These are phyloP conservation scores for Pterocarpus macrocarpus DNA, from an alignment of 306 rosid species.

Conservation along the genomic window DNA sequence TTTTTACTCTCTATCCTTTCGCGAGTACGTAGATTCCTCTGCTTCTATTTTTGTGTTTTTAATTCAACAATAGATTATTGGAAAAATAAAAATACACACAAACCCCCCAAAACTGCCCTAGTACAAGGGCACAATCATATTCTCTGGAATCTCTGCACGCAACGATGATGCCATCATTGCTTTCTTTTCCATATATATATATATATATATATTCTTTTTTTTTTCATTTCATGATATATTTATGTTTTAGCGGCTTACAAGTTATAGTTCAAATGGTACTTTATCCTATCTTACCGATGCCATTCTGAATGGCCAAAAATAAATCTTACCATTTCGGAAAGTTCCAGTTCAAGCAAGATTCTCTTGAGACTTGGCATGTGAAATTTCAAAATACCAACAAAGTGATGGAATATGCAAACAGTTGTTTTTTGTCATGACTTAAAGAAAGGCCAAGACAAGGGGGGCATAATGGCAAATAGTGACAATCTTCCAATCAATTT, in stretches of 20 bases:
- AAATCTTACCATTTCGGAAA: constrained; percentile 18
- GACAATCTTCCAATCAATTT: constrained; percentile 34
- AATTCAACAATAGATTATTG: too few species aligned
- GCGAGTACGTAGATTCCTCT: neutral
- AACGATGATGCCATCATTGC: neutral
- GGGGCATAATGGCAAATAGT: neutral
- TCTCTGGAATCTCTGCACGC: neutral
- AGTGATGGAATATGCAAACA: constrained; percentile 32
- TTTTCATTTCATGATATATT: neutral
- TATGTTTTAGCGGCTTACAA: neutral
- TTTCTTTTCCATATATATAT: too few species aligned
- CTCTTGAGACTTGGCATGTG: constrained; percentile 25
- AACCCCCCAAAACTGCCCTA: neutral
- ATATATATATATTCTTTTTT: too few species aligned
- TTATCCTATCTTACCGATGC: constrained; percentile 9
- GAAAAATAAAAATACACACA: neutral
- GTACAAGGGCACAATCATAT: neutral
- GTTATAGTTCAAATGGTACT: neutral
- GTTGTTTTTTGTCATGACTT: constrained; percentile 9
- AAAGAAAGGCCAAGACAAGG: neutral
- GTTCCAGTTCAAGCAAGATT: neutral
- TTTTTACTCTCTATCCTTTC: too few species aligned
- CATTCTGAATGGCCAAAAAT: constrained; percentile 32
- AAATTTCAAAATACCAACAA: constrained; percentile 7
- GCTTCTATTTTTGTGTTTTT: neutral